Percentiles rank a stretch among this genome's conserved stretches.
These are phyloP conservation scores for Erodium trifolium DNA, from an alignment of 441 rosid genomes.

Conservation along the genomic window DNA sequence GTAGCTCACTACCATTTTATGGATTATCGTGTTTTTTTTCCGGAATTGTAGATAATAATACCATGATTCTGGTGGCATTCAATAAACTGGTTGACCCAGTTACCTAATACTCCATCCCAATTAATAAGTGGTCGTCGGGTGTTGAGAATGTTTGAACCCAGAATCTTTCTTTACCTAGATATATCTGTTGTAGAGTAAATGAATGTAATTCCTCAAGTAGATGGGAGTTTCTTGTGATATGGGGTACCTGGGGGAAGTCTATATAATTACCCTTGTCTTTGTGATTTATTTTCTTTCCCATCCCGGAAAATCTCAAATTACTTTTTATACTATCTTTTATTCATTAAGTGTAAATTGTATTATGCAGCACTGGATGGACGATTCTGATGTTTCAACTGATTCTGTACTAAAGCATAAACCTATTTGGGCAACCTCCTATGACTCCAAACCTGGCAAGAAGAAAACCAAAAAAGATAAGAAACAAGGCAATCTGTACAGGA, in stretches of 20 bases:
- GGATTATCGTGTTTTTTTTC: not conserved
- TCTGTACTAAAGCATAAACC: conserved; percentile 87
- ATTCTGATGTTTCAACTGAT: conserved; percentile 59
- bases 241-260: not conserved
- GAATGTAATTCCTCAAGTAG: not conserved
- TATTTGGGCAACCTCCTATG: conserved; percentile 67
- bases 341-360: conserved; percentile 21
- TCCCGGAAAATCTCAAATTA: not conserved
- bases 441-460: conserved; percentile 38
- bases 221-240: not conserved
- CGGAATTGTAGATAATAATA: not conserved
- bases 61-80: not conserved
- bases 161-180: not conserved
- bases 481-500: conserved; percentile 65
- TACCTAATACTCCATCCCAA: not conserved
- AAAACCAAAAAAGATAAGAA: conserved; percentile 54
- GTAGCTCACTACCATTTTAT: not conserved
- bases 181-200: not conserved
- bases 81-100: not conserved
- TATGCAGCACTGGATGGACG: conserved; percentile 74
- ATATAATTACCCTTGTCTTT: not conserved
- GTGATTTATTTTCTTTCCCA: not conserved
- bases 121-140: not conserved
- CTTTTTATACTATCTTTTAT: conserved; percentile 14
- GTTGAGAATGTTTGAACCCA: not conserved